Percentiles rank a stretch among this genome's conserved stretches.
These are phyloP conservation scores for Pythium angustatum DNA, from an alignment of 352 stramenopile genomes.

Conservation along the genomic window DNA sequence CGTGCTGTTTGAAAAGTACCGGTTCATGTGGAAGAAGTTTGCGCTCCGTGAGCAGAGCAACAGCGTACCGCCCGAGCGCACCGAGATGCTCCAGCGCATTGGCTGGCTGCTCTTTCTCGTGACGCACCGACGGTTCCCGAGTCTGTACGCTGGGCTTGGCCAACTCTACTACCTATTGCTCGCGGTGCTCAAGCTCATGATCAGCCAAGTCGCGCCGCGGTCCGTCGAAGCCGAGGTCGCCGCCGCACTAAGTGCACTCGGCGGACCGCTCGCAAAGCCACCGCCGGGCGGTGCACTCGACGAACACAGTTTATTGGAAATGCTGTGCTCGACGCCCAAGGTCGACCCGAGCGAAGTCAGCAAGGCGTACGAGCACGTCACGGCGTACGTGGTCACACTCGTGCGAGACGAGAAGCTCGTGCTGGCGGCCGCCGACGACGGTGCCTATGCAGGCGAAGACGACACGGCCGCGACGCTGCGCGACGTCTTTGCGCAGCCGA, in stretches of 20 bases:
- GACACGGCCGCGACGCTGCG: constrained; percentile 4
- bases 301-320: constrained; percentile 31
- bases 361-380: constrained; percentile 19
- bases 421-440: neutral
- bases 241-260: constrained; percentile 73
- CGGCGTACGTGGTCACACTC: constrained; percentile 9
- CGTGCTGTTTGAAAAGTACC: constrained; percentile 80
- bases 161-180: constrained; percentile 80
- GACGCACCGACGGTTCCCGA: constrained; percentile 42
- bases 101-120: constrained; percentile 82
- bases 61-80: constrained; percentile 25
- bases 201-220: constrained; percentile 37
- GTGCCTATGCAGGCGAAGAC: neutral
- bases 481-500: constrained; percentile 13
- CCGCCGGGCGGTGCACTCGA: neutral
- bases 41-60: constrained; percentile 24
- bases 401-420: constrained; percentile 24
- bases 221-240: constrained; percentile 81
- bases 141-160: constrained; percentile 58
- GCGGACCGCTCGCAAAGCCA: constrained; percentile 24
- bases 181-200: constrained; percentile 68
- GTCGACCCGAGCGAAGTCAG: constrained; percentile 30
- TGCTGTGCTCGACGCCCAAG: constrained; percentile 34
- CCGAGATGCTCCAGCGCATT: constrained; percentile 52
- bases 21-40: constrained; percentile 56